phyloP scores from a whole-genome alignment of 2,329 filamentous ascomycete genomes.

The Colletotrichum euphorbiae region DNA sequence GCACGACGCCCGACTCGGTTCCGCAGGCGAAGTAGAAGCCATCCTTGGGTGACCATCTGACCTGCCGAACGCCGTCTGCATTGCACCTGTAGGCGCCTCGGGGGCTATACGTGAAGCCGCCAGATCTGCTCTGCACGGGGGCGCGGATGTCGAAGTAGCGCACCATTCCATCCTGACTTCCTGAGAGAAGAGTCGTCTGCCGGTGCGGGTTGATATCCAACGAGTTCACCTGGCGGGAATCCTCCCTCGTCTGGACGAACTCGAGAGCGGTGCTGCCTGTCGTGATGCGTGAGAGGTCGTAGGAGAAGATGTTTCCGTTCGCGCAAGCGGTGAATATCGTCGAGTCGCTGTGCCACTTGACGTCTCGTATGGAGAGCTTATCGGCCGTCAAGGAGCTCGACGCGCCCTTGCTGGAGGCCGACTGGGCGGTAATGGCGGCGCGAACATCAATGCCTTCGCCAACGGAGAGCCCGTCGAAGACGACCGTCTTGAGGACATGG shows the following conservation, averaged over 20 bases:
- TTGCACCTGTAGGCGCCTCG: slow-evolving; percentile 59
- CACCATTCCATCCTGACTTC: slow-evolving; percentile 73
- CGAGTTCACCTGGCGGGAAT: slow-evolving; percentile 72
- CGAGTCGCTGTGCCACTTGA: slow-evolving; percentile 67
- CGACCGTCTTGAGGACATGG: slow-evolving; percentile 71
- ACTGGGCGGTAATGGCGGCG: slow-evolving; percentile 64
- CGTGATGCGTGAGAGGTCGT: slow-evolving; percentile 66
- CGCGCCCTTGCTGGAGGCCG: slow-evolving; percentile 56
- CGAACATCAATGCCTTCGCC: slow-evolving; percentile 70
- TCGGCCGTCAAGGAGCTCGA: slow-evolving; percentile 55
- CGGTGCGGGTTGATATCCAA: slow-evolving; percentile 72
- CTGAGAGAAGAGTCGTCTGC: slow-evolving; percentile 68
- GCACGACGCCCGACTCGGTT: slow-evolving; percentile 70
- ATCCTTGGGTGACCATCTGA: slow-evolving; percentile 73
- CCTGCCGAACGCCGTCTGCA: slow-evolving; percentile 68
- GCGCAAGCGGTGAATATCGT: slow-evolving; percentile 72
- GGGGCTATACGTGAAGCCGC: slow-evolving; percentile 61
- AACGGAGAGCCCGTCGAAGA: slow-evolving; percentile 65
- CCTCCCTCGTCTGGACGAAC: slow-evolving; percentile 69
- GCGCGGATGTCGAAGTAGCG: slow-evolving; percentile 70
- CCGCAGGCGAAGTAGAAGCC: slow-evolving; percentile 73
- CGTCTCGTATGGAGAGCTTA: slow-evolving; percentile 72
- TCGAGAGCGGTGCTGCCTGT: slow-evolving; percentile 60
- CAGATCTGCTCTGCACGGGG: slow-evolving; percentile 60
- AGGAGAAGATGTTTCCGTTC: slow-evolving; percentile 73